phyloP scores from a whole-genome alignment of 2,329 filamentous ascomycete genomes.

The Emergomyces africanus region DNA sequence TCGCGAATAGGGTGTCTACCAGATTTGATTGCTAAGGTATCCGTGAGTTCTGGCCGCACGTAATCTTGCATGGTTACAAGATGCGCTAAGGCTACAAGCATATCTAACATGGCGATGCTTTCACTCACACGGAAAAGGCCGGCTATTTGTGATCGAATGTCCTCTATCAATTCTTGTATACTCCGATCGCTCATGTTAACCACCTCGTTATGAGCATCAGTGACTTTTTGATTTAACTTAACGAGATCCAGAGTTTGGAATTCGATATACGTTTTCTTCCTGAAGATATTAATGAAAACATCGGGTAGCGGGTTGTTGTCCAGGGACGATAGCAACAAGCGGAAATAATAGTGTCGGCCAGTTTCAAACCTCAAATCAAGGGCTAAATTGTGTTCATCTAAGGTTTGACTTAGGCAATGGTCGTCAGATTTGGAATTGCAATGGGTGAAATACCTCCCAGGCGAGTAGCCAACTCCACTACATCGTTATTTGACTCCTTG shows the following conservation, averaged over 20 bases:
- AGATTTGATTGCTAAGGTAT: conserved; percentile 57
- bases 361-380: conserved; percentile 64
- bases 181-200: conserved; percentile 69
- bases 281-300: conserved; percentile 63
- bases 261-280: conserved; percentile 63
- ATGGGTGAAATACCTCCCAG: conserved; percentile 44
- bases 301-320: conserved; percentile 46
- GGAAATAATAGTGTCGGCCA: conserved; percentile 67
- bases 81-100: conserved; percentile 66
- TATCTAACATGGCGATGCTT: conserved; percentile 74
- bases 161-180: conserved; percentile 56
- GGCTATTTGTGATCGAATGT: conserved; percentile 60
- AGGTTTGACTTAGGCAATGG: conserved; percentile 15
- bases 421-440: not conserved
- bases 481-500: conserved; percentile 73
- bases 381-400: conserved; percentile 45
- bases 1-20: conserved; percentile 71
- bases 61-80: conserved; percentile 56
- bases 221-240: conserved; percentile 66
- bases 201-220: conserved; percentile 71
- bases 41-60: conserved; percentile 54
- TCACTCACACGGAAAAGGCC: conserved; percentile 75
- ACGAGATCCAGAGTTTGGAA: conserved; percentile 78
- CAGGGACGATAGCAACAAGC: conserved; percentile 49
- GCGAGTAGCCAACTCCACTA: conserved; percentile 55